phyloP scores from a whole-genome alignment of 371 early-diverging fungal species.

The Vavraia culicis region DNA sequence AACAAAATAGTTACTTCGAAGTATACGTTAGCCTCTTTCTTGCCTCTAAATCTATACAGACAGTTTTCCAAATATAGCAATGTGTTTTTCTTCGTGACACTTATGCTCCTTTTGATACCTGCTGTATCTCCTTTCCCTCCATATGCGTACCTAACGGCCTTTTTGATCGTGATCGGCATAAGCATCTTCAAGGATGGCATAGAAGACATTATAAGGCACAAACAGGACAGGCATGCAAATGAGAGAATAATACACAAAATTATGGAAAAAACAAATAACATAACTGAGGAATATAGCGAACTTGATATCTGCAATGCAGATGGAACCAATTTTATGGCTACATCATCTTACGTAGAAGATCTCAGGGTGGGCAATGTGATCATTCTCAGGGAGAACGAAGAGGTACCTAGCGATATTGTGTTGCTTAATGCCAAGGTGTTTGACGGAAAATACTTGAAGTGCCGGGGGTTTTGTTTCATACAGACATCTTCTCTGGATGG shows the following conservation, averaged over 20 bases:
- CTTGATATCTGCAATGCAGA: not conserved
- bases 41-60: slow-evolving; percentile 67
- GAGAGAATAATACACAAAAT: slow-evolving; percentile 38
- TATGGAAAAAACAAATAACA: slow-evolving; percentile 3
- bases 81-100: slow-evolving; percentile 62
- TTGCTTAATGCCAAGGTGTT: slow-evolving; percentile 41
- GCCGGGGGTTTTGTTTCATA: slow-evolving; percentile 56
- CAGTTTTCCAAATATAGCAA: slow-evolving; percentile 74
- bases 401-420: slow-evolving; percentile 49
- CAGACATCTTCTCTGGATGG: slow-evolving; percentile 86
- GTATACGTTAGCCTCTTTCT: slow-evolving; percentile 54
- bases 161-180: slow-evolving; percentile 54
- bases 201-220: slow-evolving; percentile 69
- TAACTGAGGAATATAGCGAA: not conserved
- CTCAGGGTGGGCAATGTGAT: slow-evolving; percentile 47
- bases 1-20: no score
- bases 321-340: not conserved
- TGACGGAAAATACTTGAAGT: slow-evolving; percentile 12
- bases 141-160: slow-evolving; percentile 46
- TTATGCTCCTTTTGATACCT: slow-evolving; percentile 67
- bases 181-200: slow-evolving; percentile 72
- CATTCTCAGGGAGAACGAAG: slow-evolving; percentile 43
- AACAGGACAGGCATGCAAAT: slow-evolving; percentile 63
- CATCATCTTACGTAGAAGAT: slow-evolving; percentile 30
- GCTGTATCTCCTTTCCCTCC: slow-evolving; percentile 47